Evolutionary conservation across 805 yeast genomes (phyloP).

Genomic region (Barnettozyma botsteinii): DNA sequence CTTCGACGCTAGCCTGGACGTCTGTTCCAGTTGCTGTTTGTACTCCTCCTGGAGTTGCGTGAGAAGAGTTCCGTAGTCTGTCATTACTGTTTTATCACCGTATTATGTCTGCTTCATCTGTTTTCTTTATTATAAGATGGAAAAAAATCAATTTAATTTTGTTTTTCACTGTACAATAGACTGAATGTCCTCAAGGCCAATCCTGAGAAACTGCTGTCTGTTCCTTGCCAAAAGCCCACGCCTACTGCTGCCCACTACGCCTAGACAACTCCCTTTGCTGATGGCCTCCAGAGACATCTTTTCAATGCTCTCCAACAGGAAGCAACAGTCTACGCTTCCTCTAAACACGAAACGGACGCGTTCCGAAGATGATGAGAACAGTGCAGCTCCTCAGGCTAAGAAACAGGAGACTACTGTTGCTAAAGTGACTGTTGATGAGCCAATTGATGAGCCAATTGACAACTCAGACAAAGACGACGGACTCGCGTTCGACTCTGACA

Average conservation of each 20-base stretch:
- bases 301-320: neutral
- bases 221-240: neutral
- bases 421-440: too few relatives aligned
- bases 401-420: neutral
- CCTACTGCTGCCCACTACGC: neutral
- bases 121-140: neutral
- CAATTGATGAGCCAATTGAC: too few relatives aligned
- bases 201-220: too few relatives aligned
- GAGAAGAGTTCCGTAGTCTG: neutral
- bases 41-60: neutral
- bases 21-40: neutral
- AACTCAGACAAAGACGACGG: slow-evolving; percentile 17
- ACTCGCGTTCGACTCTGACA: slow-evolving; percentile 20
- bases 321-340: neutral
- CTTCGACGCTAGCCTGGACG: neutral
- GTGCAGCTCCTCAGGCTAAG: too few relatives aligned
- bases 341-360: slow-evolving; percentile 1
- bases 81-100: neutral
- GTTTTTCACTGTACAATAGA: too few relatives aligned
- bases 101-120: neutral
- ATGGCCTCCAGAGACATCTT: slow-evolving; percentile 3
- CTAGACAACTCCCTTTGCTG: neutral
- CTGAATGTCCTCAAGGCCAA: too few relatives aligned
- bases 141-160: too few relatives aligned
- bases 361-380: neutral